phyloP scores from a whole-genome alignment of 208 protist species.

The Wallacemonas sp. region DNA sequence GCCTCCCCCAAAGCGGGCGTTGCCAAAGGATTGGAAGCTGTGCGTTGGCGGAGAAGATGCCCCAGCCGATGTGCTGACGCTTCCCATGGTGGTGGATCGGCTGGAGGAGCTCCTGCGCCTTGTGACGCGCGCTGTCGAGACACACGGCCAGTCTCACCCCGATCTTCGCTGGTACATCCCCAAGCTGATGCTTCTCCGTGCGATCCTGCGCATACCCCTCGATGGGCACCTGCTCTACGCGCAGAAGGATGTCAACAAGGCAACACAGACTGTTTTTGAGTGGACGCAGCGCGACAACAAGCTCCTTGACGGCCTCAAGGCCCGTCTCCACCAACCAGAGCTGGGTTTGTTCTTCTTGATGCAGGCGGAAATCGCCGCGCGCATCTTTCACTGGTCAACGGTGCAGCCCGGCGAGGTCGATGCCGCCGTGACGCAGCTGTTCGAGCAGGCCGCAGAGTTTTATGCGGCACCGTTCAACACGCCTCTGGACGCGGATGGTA shows the following conservation, averaged over 20 bases:
- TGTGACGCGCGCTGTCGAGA: slow-evolving; percentile 23
- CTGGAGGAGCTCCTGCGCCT: slow-evolving; percentile 67
- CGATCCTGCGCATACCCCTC: slow-evolving; percentile 57
- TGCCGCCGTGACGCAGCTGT: slow-evolving; percentile 30
- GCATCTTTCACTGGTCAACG: slow-evolving; percentile 65
- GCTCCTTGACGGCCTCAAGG: slow-evolving; percentile 51
- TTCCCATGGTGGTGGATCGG: slow-evolving; percentile 53
- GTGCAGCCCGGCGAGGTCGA: slow-evolving; percentile 31
- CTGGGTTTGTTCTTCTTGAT: slow-evolving; percentile 69
- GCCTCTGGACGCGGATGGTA: slow-evolving; percentile 66
- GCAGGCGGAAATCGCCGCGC: slow-evolving; percentile 60
- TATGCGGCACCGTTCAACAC: slow-evolving; percentile 68
- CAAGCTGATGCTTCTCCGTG: slow-evolving; percentile 78
- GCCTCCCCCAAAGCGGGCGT: not conserved
- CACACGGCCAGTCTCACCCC: slow-evolving; percentile 17
- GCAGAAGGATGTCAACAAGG: slow-evolving; percentile 40
- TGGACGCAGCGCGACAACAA: slow-evolving; percentile 35
- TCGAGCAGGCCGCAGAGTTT: slow-evolving; percentile 51
- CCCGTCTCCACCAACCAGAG: slow-evolving; percentile 54
- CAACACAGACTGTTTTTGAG: slow-evolving; percentile 47
- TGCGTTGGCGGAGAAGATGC: slow-evolving; percentile 23
- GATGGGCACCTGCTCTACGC: slow-evolving; percentile 69
- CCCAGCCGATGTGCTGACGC: slow-evolving; percentile 30
- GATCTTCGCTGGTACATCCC: slow-evolving; percentile 67
- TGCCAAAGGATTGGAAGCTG: slow-evolving; percentile 34